phyloP scores from a whole-genome alignment of 2,329 filamentous ascomycete genomes.

The Sphaerulina musiva region DNA sequence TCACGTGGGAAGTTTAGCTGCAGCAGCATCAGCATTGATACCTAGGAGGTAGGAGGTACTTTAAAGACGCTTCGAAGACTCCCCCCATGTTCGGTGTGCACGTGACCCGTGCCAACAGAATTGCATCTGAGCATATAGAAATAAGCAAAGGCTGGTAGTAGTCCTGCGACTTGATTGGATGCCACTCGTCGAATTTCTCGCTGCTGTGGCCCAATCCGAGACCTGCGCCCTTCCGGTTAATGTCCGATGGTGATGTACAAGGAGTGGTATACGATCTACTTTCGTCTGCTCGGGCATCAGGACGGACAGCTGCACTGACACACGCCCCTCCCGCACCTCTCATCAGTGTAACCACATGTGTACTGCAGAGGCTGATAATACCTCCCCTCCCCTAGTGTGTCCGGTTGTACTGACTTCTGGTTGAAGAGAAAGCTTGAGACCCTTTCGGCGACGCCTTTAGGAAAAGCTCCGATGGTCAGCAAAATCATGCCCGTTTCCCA shows the following conservation, averaged over 20 bases:
- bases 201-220: conserved; percentile 6
- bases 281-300: conserved; percentile 17
- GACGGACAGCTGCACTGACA: conserved; percentile 26
- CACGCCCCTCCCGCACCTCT: conserved; percentile 23
- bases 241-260: conserved; percentile 14
- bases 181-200: conserved; percentile 17
- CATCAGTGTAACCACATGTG: conserved; percentile 10
- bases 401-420: neutral
- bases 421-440: conserved; percentile 3
- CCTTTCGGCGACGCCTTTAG: neutral
- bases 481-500: neutral
- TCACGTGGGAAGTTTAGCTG: neutral
- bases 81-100: no score
- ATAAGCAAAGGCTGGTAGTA: neutral
- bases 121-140: neutral
- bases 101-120: no score
- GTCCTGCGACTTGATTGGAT: conserved; percentile 16
- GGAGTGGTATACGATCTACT: conserved; percentile 16
- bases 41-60: no score
- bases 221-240: conserved; percentile 3
- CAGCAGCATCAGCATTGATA: neutral
- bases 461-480: neutral
- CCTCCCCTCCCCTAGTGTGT: neutral
- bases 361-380: conserved; percentile 17
- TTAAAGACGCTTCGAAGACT: no score